phyloP scores from a whole-genome alignment of 352 stramenopile genomes.

The Phytophthora citrophthora region DNA sequence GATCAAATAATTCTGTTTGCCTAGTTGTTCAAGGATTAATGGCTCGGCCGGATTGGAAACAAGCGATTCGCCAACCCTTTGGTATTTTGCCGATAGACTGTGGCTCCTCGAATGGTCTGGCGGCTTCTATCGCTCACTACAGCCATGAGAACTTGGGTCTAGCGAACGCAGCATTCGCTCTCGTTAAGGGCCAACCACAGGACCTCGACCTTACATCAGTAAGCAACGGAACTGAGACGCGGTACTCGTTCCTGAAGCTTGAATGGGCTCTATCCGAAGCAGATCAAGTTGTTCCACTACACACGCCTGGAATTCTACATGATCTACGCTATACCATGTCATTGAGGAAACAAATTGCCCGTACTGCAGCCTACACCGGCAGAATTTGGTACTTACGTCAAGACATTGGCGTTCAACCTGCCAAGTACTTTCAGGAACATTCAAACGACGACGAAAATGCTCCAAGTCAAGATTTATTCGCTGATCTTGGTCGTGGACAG shows the following conservation, averaged over 20 bases:
- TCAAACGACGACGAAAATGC: background rate
- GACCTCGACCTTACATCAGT: conserved; percentile 64
- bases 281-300: conserved; percentile 49
- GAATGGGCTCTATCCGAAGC: conserved; percentile 75
- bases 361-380: conserved; percentile 38
- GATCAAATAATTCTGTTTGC: background rate
- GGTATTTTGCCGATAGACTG: conserved; percentile 46
- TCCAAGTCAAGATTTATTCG: conserved; percentile 29
- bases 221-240: conserved; percentile 41
- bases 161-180: conserved; percentile 49
- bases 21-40: conserved; percentile 73
- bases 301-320: conserved; percentile 57
- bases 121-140: conserved; percentile 51
- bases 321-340: conserved; percentile 57
- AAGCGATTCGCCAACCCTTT: conserved; percentile 56
- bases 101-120: conserved; percentile 59
- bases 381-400: conserved; percentile 38
- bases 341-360: conserved; percentile 44
- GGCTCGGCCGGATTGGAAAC: conserved; percentile 59
- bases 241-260: conserved; percentile 74
- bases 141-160: conserved; percentile 31
- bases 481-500: conserved; percentile 27
- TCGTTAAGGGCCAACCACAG: conserved; percentile 57
- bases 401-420: conserved; percentile 17
- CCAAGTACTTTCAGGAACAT: conserved; percentile 42